phyloP scores from a whole-genome alignment of 2,329 filamentous ascomycete genomes.

The Rhexocercosporidium sp. region DNA sequence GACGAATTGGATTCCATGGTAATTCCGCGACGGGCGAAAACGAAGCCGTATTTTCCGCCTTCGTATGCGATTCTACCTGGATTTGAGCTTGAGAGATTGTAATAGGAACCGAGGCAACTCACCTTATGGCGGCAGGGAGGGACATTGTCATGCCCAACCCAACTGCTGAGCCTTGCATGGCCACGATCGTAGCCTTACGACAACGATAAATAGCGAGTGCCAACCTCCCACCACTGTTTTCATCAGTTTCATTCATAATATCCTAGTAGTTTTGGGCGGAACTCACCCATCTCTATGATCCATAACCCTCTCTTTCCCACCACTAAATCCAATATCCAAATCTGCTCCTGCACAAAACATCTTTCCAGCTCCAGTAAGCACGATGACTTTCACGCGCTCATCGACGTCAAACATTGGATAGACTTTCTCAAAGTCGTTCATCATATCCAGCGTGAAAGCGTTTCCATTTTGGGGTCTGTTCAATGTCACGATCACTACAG shows the following conservation, averaged over 20 bases:
- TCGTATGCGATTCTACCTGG: constrained; percentile 32
- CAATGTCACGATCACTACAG: constrained; percentile 51
- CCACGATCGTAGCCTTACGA: constrained; percentile 60
- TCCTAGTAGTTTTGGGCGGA: background rate
- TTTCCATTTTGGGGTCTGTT: constrained; percentile 48
- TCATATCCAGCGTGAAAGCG: constrained; percentile 70
- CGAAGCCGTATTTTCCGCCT: constrained; percentile 71
- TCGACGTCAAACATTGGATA: constrained; percentile 53
- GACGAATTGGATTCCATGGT: constrained; percentile 73
- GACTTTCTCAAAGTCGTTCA: constrained; percentile 61
- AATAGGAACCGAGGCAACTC: background rate
- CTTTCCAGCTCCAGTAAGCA: constrained; percentile 56
- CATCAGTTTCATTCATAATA: background rate
- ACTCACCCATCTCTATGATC: constrained; percentile 48
- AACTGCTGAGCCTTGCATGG: constrained; percentile 62
- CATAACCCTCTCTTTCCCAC: constrained; percentile 31
- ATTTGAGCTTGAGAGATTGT: background rate
- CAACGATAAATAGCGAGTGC: constrained; percentile 60
- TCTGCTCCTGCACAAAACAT: constrained; percentile 65
- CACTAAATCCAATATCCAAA: constrained; percentile 46
- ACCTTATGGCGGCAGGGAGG: constrained; percentile 48
- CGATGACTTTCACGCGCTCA: constrained; percentile 57
- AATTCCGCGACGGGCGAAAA: constrained; percentile 71
- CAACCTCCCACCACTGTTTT: constrained; percentile 52
- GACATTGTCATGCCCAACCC: constrained; percentile 66